A percentile compares a stretch with the other conserved stretches of the same genome.
phyloP scores from a whole-genome alignment of 2,329 filamentous ascomycete species.

The Pseudomassariella vexata region DNA sequence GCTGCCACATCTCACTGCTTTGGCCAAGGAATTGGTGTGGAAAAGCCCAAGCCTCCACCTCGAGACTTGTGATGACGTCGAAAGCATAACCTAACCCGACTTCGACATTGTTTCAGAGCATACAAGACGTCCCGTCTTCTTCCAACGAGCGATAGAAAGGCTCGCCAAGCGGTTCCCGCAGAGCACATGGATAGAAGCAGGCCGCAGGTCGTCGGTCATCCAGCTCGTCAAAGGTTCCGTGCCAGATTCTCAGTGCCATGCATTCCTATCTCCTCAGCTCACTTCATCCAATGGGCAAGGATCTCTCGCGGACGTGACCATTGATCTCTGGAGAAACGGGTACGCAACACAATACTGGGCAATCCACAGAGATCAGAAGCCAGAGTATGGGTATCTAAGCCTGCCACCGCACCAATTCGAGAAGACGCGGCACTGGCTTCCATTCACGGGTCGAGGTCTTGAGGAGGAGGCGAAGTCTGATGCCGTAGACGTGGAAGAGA shows the following conservation, averaged over 20 bases:
- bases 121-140: constrained; percentile 11
- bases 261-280: constrained; percentile 1
- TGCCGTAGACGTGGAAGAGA: background rate
- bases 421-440: constrained; percentile 17
- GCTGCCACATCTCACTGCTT: constrained; percentile 1
- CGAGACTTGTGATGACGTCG: constrained; percentile 4
- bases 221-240: constrained; percentile 1
- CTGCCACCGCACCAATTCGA: constrained; percentile 25
- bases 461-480: background rate
- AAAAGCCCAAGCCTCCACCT: constrained; percentile 7
- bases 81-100: background rate
- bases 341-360: constrained; percentile 15
- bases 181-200: constrained; percentile 11
- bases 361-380: constrained; percentile 12
- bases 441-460: background rate
- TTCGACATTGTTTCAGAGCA: constrained; percentile 6
- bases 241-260: background rate
- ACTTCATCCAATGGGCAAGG: background rate
- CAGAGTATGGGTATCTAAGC: constrained; percentile 8
- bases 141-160: constrained; percentile 10
- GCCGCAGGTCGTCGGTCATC: constrained; percentile 11
- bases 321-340: constrained; percentile 6
- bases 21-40: constrained; percentile 5
- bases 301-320: background rate
- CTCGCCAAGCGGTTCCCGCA: constrained; percentile 5